Evolutionary conservation across 1,284 basidiomycete genomes (phyloP), one percentile per base, ranked within the genome.

Genomic region (Tylopilus orsonianus): DNA sequence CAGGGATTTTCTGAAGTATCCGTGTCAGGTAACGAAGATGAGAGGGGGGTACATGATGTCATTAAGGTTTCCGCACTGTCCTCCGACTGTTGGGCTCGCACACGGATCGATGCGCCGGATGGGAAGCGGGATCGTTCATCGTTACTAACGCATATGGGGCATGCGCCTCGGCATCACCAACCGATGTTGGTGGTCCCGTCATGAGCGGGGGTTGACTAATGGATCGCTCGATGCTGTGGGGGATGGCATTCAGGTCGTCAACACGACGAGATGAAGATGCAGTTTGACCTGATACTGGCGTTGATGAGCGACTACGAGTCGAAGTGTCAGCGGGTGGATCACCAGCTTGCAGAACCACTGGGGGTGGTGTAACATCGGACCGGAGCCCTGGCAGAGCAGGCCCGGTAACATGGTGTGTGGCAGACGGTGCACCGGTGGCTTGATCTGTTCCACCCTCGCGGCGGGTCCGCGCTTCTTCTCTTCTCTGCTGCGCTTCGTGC

Each of bases 401-500:
- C 33, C 46, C 52, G 29, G 49, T 51, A 12, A 30, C 32, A 4
- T 41, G 10, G 23, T 42, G 56, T 48, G 47, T 44, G 20, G 47
- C 33, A 44, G 56, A 50, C 10, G 54, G 46, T 41, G 44, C 51
- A 35, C 51, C 60, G 24, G 57, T 52, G 23, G 60, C 53, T 40
- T 51, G 56, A 9, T 47, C 55, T 24, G 68, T 63, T 65, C 72
- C 70, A 53, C 70, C 71, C 64, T 79, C 72, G 49, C 72, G 72
- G 62, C 72, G 75, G 45, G 68, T 68, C 58, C 75, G 76, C 55
- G 85, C 80, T 57, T 81, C 83, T 48, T 87, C 79, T 57, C 80
- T 82, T 56, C 78, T 74, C 58, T 89, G 86, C 46, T 87, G 85
- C 56, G 85, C 85, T 67, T 90, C 87, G 56, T 98, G 93, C 58